These are phyloP conservation scores for Claviceps sp. DNA, from an alignment of 2,329 filamentous ascomycete species.

Conservation along the genomic window DNA sequence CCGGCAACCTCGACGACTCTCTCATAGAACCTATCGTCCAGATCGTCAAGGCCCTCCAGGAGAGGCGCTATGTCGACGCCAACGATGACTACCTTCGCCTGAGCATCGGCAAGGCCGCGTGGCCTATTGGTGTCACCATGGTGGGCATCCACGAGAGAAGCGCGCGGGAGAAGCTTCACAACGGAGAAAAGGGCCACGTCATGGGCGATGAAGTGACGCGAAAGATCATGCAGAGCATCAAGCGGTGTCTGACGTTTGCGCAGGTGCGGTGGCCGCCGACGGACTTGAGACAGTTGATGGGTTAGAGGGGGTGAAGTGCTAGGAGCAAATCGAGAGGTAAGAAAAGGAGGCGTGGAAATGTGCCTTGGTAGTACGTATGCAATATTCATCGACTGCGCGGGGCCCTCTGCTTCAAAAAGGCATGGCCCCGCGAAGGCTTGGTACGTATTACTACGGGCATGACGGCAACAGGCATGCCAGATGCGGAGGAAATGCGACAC, in stretches of 20 bases:
- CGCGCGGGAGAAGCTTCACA: constrained; percentile 86
- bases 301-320: constrained; percentile 21
- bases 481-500: not conserved
- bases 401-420: no score
- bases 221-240: constrained; percentile 96
- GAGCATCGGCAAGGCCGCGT: constrained; percentile 91
- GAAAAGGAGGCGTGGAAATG: no score
- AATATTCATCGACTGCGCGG: no score
- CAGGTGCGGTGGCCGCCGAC: constrained; percentile 93
- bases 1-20: constrained; percentile 61
- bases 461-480: not conserved
- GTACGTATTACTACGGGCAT: not conserved
- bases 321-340: no score
- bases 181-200: constrained; percentile 80
- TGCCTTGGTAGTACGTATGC: no score
- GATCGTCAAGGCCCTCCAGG: constrained; percentile 83
- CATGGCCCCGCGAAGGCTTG: not conserved
- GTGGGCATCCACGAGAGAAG: constrained; percentile 97
- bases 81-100: constrained; percentile 89
- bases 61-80: constrained; percentile 84
- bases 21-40: constrained; percentile 75
- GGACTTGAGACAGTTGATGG: constrained; percentile 90
- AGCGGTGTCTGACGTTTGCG: constrained; percentile 88
- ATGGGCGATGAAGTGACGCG: constrained; percentile 93
- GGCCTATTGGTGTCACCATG: constrained; percentile 99